Evolutionary conservation across 2,329 filamentous ascomycete species (phyloP).

Genomic region (Fusarium neocosmosporiellum): DNA sequence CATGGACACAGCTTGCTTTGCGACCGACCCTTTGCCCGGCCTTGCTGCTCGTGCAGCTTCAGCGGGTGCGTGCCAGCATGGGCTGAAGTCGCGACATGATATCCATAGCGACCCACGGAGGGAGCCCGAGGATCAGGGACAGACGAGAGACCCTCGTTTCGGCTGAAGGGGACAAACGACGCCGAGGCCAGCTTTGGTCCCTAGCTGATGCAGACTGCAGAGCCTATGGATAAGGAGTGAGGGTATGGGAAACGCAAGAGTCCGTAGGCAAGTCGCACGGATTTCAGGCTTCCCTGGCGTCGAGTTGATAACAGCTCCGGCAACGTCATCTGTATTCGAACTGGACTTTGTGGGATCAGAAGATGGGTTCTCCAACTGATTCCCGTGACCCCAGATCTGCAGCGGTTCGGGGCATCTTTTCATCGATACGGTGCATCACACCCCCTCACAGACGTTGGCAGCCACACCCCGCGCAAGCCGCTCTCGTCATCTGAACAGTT

Average conservation of each 20-base stretch:
- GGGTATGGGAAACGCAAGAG: background rate
- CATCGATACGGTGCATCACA: conserved; percentile 33
- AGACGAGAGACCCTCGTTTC: conserved; percentile 4
- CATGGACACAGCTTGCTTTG: conserved; percentile 34
- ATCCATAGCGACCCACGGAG: conserved; percentile 17
- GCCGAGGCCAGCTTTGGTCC: conserved; percentile 11
- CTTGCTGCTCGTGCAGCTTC: conserved; percentile 23
- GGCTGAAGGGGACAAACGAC: conserved; percentile 14
- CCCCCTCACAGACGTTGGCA: conserved; percentile 22
- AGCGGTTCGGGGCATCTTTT: conserved; percentile 15
- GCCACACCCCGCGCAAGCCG: conserved; percentile 35
- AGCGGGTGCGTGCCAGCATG: conserved; percentile 17
- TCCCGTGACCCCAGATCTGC: conserved; percentile 7
- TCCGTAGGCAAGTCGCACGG: background rate
- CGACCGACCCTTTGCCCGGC: conserved; percentile 13
- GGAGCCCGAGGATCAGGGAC: conserved; percentile 20
- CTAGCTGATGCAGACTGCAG: background rate
- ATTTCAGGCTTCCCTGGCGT: background rate
- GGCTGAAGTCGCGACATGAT: conserved; percentile 22
- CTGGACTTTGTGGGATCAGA: background rate
- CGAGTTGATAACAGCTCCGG: background rate
- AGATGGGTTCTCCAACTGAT: background rate
- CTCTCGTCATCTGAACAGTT: conserved; percentile 41
- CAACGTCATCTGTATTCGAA: background rate
- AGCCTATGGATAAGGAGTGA: background rate